Evolutionary conservation across 2,329 filamentous ascomycete genomes (phyloP), one percentile per base, ranked within the genome.

Genomic region (Tympanopsis confertula): DNA sequence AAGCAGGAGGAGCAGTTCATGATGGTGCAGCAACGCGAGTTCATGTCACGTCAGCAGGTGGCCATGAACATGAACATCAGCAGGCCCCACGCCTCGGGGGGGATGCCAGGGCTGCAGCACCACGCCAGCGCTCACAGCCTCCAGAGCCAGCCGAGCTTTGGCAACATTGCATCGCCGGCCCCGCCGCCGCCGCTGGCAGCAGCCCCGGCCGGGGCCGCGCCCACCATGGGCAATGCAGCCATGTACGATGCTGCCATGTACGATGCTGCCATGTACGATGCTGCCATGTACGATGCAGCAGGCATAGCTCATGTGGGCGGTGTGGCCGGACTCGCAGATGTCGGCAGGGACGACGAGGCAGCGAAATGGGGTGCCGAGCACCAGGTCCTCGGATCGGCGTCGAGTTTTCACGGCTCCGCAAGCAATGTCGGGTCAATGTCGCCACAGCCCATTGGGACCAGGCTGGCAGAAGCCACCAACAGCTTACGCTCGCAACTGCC

Each of bases 1-100:
- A 98, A 98, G 65, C 91, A 98, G 57, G 91, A 98, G 59, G 91
- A 98, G 53, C 91, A 98, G 56, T 94, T 91, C 55, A 69, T 94
- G 26, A 93, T 96, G 77, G 91, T 91, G 33, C 82, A 89, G 30
- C 91, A 98, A 57, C 86, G 94, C 47, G 91, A 98, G 55, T 86
- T 86, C 47, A 73, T 94, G 39, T 83, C 87, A 44, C 84, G 87
- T 45, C 87, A 94, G 52, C 87, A 94, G 51, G 71, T 74, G 5
- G 78, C 86, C 41, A 69, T 78, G 37, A 81, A 88, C 54, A 81
- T 84, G 54, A 79, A 79, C 39, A 69, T 82, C n/a, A 10, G 7
- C 22, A 26, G n/a, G 22, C n/a, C n/a, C 22, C 22, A 26, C 22
- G n/a, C n/a, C 22, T 10, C 22, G 7, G 7, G 7, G 22, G 22